These are phyloP conservation scores for Aspergillus quadrilineatus DNA, from an alignment of 2,329 filamentous ascomycete species.

Conservation along the genomic window DNA sequence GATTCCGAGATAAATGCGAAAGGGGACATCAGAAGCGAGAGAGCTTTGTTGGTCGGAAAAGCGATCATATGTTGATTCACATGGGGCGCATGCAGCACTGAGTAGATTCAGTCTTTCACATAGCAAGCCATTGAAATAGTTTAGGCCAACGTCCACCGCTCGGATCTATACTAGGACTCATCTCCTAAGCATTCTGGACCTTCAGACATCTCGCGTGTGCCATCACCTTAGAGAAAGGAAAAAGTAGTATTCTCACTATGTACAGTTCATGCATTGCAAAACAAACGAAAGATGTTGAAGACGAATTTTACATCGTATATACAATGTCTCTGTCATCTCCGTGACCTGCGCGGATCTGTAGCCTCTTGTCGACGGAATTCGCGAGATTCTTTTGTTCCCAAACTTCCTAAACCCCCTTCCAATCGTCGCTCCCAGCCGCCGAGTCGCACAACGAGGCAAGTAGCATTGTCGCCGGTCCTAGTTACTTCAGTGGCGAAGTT, in stretches of 20 bases:
- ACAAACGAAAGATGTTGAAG: slow-evolving; percentile 9
- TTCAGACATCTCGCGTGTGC: too few species aligned
- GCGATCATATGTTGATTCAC: not conserved
- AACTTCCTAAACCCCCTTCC: slow-evolving; percentile 82
- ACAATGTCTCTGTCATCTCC: slow-evolving; percentile 37
- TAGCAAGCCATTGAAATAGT: too few species aligned
- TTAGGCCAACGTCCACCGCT: too few species aligned
- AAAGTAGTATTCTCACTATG: slow-evolving; percentile 4
- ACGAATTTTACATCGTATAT: slow-evolving; percentile 4
- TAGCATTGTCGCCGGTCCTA: slow-evolving; percentile 62
- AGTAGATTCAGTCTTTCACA: too few species aligned
- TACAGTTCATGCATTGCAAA: slow-evolving; percentile 8
- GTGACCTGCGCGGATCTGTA: slow-evolving; percentile 72
- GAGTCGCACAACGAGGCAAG: slow-evolving; percentile 61
- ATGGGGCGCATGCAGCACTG: not conserved
- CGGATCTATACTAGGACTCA: too few species aligned
- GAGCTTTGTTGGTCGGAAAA: not conserved
- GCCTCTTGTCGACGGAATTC: slow-evolving; percentile 81
- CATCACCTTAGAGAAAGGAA: not conserved
- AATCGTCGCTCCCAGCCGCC: slow-evolving; percentile 63
- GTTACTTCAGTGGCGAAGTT: slow-evolving; percentile 85
- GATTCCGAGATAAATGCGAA: not conserved
- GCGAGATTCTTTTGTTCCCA: slow-evolving; percentile 89
- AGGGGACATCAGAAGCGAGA: not conserved
- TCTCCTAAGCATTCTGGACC: too few species aligned